Percentiles rank a stretch among this genome's conserved stretches.
These are phyloP conservation scores for Pseudisothecium myosuroides DNA, from an alignment of 225 moss, liverwort and hornwort genomes.

Conservation along the genomic window DNA sequence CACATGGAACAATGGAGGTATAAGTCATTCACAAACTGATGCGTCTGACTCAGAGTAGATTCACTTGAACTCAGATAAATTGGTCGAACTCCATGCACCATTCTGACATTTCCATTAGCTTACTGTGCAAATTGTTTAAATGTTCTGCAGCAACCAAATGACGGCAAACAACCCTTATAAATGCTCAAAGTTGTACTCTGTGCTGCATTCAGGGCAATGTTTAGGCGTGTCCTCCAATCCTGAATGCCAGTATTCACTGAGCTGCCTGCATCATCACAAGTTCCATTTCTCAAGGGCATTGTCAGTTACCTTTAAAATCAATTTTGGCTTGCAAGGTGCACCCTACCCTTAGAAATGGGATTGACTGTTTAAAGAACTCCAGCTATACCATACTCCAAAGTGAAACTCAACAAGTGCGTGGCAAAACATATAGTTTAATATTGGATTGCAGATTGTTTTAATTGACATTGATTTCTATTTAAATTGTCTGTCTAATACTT, in stretches of 20 bases:
- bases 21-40: neutral
- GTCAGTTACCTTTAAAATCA: no score
- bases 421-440: no score
- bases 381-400: neutral
- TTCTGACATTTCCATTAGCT: no score
- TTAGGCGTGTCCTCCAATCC: conserved; percentile 30
- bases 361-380: no score
- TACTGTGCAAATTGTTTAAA: neutral
- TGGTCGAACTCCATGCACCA: neutral
- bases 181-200: conserved; percentile 11
- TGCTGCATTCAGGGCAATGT: conserved; percentile 36
- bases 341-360: neutral
- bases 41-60: neutral
- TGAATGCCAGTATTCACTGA: neutral
- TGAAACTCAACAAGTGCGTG: neutral
- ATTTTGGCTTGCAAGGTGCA: neutral
- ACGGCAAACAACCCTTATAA: fast-evolving
- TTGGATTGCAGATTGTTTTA: no score
- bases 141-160: neutral
- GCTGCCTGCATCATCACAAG: neutral
- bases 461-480: neutral
- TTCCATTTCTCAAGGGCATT: neutral
- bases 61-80: fast-evolving
- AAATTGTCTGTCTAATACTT: neutral
- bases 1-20: neutral